These are phyloP conservation scores for Xylariaceae sp. DNA, from an alignment of 2,329 filamentous ascomycete species.

Conservation along the genomic window DNA sequence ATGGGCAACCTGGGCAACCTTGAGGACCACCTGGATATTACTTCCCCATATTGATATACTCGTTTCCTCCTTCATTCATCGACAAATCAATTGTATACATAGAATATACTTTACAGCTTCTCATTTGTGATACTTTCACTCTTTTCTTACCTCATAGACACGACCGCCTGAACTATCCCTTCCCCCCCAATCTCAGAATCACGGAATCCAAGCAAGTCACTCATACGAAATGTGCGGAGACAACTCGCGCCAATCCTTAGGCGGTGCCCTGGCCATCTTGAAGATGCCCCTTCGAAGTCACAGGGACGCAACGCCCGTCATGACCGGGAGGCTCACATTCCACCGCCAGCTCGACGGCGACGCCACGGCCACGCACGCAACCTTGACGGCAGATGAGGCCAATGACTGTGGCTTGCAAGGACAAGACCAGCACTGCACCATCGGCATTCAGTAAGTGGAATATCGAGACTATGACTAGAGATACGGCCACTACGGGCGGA, in stretches of 20 bases:
- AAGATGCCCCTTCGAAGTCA: constrained; percentile 20
- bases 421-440: constrained; percentile 28
- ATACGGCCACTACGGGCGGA: too few relatives aligned
- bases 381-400: constrained; percentile 31
- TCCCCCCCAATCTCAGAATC: too few relatives aligned
- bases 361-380: constrained; percentile 35
- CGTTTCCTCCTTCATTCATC: too few relatives aligned
- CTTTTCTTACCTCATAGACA: too few relatives aligned
- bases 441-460: constrained; percentile 41
- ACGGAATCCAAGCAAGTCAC: too few relatives aligned
- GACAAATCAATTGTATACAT: too few relatives aligned
- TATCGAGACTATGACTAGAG: neutral
- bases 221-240: constrained; percentile 40
- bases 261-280: constrained; percentile 43
- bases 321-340: constrained; percentile 33
- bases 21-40: too few relatives aligned
- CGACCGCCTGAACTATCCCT: too few relatives aligned
- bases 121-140: too few relatives aligned
- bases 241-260: constrained; percentile 34
- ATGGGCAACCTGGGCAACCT: too few relatives aligned
- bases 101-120: too few relatives aligned
- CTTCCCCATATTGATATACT: too few relatives aligned
- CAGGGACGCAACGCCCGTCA: constrained; percentile 6
- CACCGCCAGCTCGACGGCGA: constrained; percentile 32
- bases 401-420: constrained; percentile 15